Evolutionary conservation across 106 monocot species (phyloP).

Genomic region (Dendrobium nobile): DNA sequence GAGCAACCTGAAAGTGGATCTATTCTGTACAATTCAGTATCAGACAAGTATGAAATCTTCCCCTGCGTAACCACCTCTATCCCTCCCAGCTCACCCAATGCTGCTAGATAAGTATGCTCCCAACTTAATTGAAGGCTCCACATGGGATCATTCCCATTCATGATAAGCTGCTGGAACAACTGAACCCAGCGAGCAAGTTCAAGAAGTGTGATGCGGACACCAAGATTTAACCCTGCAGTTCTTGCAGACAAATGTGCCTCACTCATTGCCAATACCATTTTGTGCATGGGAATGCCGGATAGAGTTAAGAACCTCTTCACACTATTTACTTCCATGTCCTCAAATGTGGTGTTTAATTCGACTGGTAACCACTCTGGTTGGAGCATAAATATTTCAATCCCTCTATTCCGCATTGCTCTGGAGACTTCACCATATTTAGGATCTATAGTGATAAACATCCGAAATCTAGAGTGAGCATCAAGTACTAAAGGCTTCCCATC

Average conservation of each 20-base stretch:
- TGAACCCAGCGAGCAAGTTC: constrained; percentile 85
- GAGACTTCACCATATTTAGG: constrained; percentile 90
- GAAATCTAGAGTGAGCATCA: constrained; percentile 62
- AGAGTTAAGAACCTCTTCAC: constrained; percentile 41
- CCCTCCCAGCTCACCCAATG: constrained; percentile 64
- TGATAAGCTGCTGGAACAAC: constrained; percentile 72
- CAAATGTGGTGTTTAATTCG: constrained; percentile 1
- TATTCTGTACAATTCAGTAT: constrained; percentile 14
- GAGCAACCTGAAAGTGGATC: constrained; percentile 28
- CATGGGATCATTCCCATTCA: constrained; percentile 63
- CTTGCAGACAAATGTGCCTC: constrained; percentile 65
- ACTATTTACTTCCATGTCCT: constrained; percentile 30
- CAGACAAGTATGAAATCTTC: constrained; percentile 40
- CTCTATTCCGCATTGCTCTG: constrained; percentile 96
- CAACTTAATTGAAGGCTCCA: constrained; percentile 95
- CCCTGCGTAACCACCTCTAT: constrained; percentile 36
- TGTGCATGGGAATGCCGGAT: constrained; percentile 49
- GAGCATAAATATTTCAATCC: constrained; percentile 79
- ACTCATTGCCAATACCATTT: constrained; percentile 60
- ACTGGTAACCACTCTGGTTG: constrained; percentile 27
- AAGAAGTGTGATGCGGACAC: constrained; percentile 71
- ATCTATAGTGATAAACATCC: constrained; percentile 91
- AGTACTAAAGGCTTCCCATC: constrained; percentile 73
- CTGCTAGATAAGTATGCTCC: constrained; percentile 84
- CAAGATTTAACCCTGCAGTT: constrained; percentile 37